phyloP scores from a whole-genome alignment of 1,139 yeast genomes.

The Insectozyma bohioensis region DNA sequence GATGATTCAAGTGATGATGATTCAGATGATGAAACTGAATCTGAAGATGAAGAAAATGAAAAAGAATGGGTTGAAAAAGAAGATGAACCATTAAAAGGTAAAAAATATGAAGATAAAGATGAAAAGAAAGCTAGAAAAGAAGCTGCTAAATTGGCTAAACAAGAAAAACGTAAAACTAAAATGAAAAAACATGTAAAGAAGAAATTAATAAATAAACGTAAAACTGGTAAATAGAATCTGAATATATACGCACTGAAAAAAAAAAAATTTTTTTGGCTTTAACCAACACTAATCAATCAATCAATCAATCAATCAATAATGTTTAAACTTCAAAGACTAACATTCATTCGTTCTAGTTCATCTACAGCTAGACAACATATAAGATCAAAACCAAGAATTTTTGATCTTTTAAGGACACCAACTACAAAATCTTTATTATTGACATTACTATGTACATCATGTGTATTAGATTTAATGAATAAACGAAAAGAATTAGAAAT shows the following conservation, averaged over 20 bases:
- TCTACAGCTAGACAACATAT: conserved; percentile 14
- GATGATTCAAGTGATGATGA: conserved; percentile 13
- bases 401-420: conserved; percentile 28
- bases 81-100: conserved; percentile 53
- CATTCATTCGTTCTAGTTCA: conserved; percentile 11
- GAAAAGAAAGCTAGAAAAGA: conserved; percentile 81
- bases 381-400: conserved; percentile 18
- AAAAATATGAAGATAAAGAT: conserved; percentile 81
- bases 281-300: too few species aligned
- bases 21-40: conserved; percentile 27
- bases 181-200: conserved; percentile 92
- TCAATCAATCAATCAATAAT: too few species aligned
- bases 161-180: conserved; percentile 85
- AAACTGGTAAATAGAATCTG: conserved; percentile 26
- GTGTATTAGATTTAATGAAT: conserved; percentile 39
- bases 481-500: conserved; percentile 34
- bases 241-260: too few species aligned
- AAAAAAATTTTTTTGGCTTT: too few species aligned
- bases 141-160: conserved; percentile 77
- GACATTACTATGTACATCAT: conserved; percentile 40
- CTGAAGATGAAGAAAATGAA: conserved; percentile 25
- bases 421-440: conserved; percentile 39
- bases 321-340: too few species aligned
- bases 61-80: conserved; percentile 47
- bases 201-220: conserved; percentile 62